Percentiles rank a stretch among this genome's conserved stretches.
phyloP scores from a whole-genome alignment of 2,329 filamentous ascomycete species.

The Beauveria sp. region DNA sequence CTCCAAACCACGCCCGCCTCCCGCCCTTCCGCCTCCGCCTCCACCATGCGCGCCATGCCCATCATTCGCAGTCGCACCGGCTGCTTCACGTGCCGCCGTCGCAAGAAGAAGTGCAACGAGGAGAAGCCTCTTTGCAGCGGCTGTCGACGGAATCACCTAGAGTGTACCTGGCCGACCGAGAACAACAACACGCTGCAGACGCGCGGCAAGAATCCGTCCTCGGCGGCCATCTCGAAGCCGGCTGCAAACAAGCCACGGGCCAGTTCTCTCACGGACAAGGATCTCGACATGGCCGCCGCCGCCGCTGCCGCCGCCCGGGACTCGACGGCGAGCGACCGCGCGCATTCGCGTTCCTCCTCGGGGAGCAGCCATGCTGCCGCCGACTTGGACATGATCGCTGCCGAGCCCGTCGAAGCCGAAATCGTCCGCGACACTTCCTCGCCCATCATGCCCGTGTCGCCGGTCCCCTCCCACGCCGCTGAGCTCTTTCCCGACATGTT shows the following conservation, averaged over 20 bases:
- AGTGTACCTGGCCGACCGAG: slow-evolving; percentile 40
- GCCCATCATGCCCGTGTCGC: neutral
- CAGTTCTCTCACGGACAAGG: neutral
- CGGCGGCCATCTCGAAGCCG: neutral
- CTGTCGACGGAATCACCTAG: slow-evolving; percentile 44
- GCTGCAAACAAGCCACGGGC: neutral
- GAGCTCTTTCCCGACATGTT: neutral
- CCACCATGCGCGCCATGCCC: slow-evolving; percentile 16
- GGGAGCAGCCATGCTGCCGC: neutral
- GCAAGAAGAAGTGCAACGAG: slow-evolving; percentile 49
- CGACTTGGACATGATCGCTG: neutral
- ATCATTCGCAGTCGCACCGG: slow-evolving; percentile 32
- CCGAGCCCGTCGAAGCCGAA: neutral
- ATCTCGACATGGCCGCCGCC: neutral
- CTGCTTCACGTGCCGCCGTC: slow-evolving; percentile 42
- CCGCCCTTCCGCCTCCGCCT: neutral
- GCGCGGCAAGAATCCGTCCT: neutral
- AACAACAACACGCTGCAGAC: slow-evolving; percentile 5
- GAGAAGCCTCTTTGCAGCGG: slow-evolving; percentile 43
- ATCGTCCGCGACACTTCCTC: neutral
- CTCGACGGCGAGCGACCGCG: neutral
- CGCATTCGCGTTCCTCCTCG: slow-evolving; percentile 5
- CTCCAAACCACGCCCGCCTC: neutral
- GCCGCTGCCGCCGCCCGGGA: neutral
- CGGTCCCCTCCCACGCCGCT: neutral